phyloP scores from a whole-genome alignment of 345 rosid genomes.

The Capsella bursapastoris region DNA sequence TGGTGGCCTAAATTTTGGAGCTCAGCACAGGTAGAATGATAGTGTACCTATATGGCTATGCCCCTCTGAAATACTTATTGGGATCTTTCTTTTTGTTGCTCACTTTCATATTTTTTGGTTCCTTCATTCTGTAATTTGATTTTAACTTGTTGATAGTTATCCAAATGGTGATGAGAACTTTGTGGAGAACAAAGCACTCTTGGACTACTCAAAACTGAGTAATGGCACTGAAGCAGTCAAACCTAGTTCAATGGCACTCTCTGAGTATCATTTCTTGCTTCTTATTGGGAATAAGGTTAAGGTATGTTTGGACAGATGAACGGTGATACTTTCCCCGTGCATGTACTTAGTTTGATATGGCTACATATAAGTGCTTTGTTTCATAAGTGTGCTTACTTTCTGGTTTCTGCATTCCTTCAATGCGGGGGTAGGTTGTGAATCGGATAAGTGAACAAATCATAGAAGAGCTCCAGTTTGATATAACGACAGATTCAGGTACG shows the following conservation, averaged over 20 bases:
- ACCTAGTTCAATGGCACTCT: slow-evolving; percentile 93
- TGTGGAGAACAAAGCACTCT: slow-evolving; percentile 97
- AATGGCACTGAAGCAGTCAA: slow-evolving; percentile 71
- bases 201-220: slow-evolving; percentile 76
- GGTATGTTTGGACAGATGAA: slow-evolving; percentile 58
- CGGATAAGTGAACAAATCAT: slow-evolving; percentile 94
- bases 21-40: slow-evolving; percentile 75
- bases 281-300: slow-evolving; percentile 93
- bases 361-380: slow-evolving; percentile 18
- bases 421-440: slow-evolving; percentile 77
- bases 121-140: slow-evolving; percentile 30
- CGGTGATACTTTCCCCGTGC: slow-evolving; percentile 10
- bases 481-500: slow-evolving; percentile 75
- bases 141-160: slow-evolving; percentile 57
- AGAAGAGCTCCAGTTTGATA: slow-evolving; percentile 99
- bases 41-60: background rate
- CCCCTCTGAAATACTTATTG: slow-evolving; percentile 20
- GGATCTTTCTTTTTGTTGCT: slow-evolving; percentile 34
- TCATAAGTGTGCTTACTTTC: slow-evolving; percentile 36
- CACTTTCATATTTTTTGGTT: slow-evolving; percentile 19
- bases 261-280: slow-evolving; percentile 95
- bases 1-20: slow-evolving; percentile 95
- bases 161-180: slow-evolving; percentile 92
- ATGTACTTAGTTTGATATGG: slow-evolving; percentile 13
- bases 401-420: slow-evolving; percentile 35